Evolutionary conservation across 208 protist genomes (phyloP).

Genomic region (Leishmania amazonensis): DNA sequence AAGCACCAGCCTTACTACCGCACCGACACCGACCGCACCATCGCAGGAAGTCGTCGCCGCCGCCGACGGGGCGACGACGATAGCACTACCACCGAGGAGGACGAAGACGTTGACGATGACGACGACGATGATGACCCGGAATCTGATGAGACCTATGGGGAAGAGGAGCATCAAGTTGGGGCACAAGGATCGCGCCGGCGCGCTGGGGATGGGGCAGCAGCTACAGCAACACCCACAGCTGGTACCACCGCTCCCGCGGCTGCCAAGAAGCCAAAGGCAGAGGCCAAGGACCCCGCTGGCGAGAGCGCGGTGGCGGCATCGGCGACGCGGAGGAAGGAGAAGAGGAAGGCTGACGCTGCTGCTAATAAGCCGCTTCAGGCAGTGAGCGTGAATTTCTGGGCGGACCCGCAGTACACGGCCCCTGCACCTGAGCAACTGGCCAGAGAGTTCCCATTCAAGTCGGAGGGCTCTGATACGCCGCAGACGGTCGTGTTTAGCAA

Average conservation of each 20-base stretch:
- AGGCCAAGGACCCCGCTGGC: background rate
- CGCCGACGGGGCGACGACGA: conserved; percentile 9
- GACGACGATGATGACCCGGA: background rate
- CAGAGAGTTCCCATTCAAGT: conserved; percentile 48
- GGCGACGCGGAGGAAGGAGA: background rate
- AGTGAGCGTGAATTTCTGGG: conserved; percentile 74
- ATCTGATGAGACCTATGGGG: background rate
- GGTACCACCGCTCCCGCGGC: background rate
- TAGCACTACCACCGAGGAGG: conserved; percentile 14
- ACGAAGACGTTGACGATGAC: conserved; percentile 25
- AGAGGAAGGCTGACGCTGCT: conserved; percentile 2
- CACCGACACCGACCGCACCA: conserved; percentile 4
- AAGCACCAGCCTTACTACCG: conserved; percentile 20
- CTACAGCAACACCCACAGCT: background rate
- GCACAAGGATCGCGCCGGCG: conserved; percentile 5
- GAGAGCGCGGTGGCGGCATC: background rate
- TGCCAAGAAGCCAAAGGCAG: conserved; percentile 10
- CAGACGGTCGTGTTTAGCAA: conserved; percentile 76
- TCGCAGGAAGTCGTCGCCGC: background rate
- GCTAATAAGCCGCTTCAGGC: conserved; percentile 37
- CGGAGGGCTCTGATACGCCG: conserved; percentile 30
- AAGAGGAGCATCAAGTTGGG: conserved; percentile 13
- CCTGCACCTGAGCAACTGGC: conserved; percentile 40
- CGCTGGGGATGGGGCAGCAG: background rate
- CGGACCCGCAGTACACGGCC: conserved; percentile 40